These are phyloP conservation scores for Oxyria digyna DNA, from an alignment of 148 eudicot genomes.

Conservation along the genomic window DNA sequence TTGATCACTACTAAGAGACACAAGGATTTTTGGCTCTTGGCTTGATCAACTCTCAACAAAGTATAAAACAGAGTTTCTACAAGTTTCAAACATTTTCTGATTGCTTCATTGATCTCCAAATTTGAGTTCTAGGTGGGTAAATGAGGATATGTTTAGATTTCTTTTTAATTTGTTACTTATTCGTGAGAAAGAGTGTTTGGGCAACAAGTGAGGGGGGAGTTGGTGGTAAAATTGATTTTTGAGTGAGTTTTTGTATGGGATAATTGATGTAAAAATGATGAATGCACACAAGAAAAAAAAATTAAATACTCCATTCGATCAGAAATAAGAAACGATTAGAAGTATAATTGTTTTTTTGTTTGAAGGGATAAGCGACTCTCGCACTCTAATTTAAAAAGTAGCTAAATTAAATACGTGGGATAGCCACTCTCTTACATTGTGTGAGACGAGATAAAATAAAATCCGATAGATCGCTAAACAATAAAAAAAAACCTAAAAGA, in stretches of 20 bases:
- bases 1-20: constrained; percentile 84
- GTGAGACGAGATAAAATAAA: too few relatives aligned
- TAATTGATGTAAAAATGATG: neutral
- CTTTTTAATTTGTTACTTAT: neutral
- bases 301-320: too few relatives aligned
- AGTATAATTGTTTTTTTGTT: too few relatives aligned
- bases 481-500: too few relatives aligned
- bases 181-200: neutral
- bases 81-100: neutral
- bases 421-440: too few relatives aligned
- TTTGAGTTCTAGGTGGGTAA: neutral
- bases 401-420: too few relatives aligned
- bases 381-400: too few relatives aligned
- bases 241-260: neutral
- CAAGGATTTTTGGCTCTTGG: constrained; percentile 85
- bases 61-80: neutral
- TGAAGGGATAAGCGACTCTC: too few relatives aligned
- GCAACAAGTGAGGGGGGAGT: neutral
- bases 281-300: neutral
- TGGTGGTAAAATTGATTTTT: neutral
- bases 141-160: neutral
- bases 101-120: neutral
- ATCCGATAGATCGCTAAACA: too few relatives aligned
- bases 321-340: too few relatives aligned
- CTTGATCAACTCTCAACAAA: constrained; percentile 20